Evolutionary conservation across 192 early-diverging fungal genomes (phyloP), one percentile per base, ranked within the genome.

Genomic region (Funneliformis geosporum): DNA sequence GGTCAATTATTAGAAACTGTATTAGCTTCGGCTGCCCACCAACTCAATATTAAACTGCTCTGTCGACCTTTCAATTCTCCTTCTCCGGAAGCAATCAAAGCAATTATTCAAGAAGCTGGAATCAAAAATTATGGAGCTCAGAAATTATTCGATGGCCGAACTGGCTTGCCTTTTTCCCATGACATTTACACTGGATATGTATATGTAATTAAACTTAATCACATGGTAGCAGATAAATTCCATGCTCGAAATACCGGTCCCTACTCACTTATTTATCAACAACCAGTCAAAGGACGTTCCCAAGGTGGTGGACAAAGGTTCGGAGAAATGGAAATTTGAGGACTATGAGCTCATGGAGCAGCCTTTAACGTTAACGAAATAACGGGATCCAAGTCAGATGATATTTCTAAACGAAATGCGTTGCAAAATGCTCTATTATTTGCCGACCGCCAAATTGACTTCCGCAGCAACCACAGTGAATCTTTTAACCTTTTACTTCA

Each of bases 101-200:
- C 12, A 55, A 73, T 73, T 25, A 73, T 55, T 73, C 44, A 73
- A 10, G 71, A 73, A 47, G 71, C 71, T 46, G 50, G 16, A 55
- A 73, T 73, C 5, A 73, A 73, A 73, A 73, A 73, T 55, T 73
- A 12, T 43, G 71, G 71, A 23, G 38, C 9, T 23, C 71, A 73
- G 55, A 73, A 73, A 40, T 47, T 73, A 55, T 73, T 73, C 55
- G 71, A 73, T 33, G 71, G 71, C 28, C 71, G 55, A 73, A 73
- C 71, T 21, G 71, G 71, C 27, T 73, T 73, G 4, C 71, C 71
- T 73, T 73, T 73, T 73, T 46, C 50, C 6, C 71, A 73, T 25
- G 44, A 73, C 7, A 21, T 73, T 73, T 73, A 73, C 28, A 73
- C 2, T 55, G 71, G 71, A 16, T 73, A 73, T 55, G 23, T 73